These are phyloP conservation scores for Cercospora sojina DNA, from an alignment of 2,329 filamentous ascomycete species.

Conservation along the genomic window DNA sequence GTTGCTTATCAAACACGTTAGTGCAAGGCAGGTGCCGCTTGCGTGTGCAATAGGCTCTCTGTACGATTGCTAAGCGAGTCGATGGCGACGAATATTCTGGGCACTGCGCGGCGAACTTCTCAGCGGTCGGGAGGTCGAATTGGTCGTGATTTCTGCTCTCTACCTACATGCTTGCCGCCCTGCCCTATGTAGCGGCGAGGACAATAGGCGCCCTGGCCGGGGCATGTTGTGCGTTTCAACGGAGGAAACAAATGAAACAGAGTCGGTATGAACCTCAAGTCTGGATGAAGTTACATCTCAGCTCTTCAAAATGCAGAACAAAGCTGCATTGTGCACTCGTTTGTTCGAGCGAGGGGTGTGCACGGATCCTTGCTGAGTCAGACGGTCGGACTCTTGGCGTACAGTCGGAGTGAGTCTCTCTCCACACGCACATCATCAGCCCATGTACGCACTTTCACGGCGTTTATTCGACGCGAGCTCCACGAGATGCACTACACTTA, in stretches of 20 bases:
- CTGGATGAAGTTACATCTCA: background rate
- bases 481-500: background rate
- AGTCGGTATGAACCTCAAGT: background rate
- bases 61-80: constrained; percentile 16
- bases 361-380: background rate
- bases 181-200: background rate
- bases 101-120: constrained; percentile 2
- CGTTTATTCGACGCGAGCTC: background rate
- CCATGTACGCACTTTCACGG: background rate
- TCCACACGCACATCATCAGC: background rate
- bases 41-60: constrained; percentile 16
- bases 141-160: background rate
- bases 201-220: background rate
- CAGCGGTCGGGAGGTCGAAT: background rate
- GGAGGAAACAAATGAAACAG: background rate
- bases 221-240: background rate
- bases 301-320: background rate
- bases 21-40: background rate
- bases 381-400: background rate
- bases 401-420: background rate
- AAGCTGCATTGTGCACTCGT: background rate
- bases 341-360: background rate
- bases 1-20: too few species aligned
- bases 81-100: constrained; percentile 28
- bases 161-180: background rate